Conservation (phyloP, 306 rosid genomes). For the Canavalia ensiformis region DNA sequence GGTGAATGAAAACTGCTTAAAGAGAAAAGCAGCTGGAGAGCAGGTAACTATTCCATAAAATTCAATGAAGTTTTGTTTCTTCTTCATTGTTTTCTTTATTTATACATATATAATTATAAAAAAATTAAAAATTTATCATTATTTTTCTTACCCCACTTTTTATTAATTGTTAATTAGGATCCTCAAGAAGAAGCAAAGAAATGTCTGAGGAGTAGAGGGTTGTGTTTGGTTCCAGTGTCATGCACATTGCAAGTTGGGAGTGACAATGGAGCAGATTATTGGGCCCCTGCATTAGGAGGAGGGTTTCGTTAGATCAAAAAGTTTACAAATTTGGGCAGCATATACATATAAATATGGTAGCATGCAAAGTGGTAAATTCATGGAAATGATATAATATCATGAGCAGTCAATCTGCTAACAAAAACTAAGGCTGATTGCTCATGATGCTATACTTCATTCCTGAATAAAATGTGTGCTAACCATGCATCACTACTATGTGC, state of each 20-base stretch:
- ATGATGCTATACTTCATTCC: slow-evolving; percentile 92
- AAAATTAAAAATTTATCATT: background rate
- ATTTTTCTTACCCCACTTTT: background rate
- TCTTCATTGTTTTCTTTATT: background rate
- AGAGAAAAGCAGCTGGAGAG: slow-evolving; percentile 70
- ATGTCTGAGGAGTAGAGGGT: slow-evolving; percentile 91
- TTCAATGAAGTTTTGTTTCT: background rate
- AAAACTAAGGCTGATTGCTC: slow-evolving; percentile 96
- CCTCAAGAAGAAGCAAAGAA: slow-evolving; percentile 70
- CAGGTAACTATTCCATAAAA: slow-evolving; percentile 50
- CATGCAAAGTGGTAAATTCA: slow-evolving; percentile 45
- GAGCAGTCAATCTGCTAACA: slow-evolving; percentile 98
- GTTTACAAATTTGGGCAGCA: slow-evolving; percentile 42
- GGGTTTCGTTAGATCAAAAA: slow-evolving; percentile 66
- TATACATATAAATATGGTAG: slow-evolving; percentile 42
- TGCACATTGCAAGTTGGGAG: slow-evolving; percentile 95
- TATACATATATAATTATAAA: background rate
- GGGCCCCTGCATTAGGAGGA: slow-evolving; percentile 92
- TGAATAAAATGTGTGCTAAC: slow-evolving; percentile 55
- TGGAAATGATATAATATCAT: slow-evolving; percentile 91
- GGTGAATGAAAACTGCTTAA: slow-evolving; percentile 81
- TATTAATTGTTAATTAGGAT: slow-evolving; percentile 55
- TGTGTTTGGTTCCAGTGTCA: slow-evolving; percentile 97
- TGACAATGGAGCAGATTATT: slow-evolving; percentile 97
- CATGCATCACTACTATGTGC: slow-evolving; percentile 44